These are phyloP conservation scores for Fusarium redolens DNA, from an alignment of 2,329 filamentous ascomycete species.

Conservation along the genomic window DNA sequence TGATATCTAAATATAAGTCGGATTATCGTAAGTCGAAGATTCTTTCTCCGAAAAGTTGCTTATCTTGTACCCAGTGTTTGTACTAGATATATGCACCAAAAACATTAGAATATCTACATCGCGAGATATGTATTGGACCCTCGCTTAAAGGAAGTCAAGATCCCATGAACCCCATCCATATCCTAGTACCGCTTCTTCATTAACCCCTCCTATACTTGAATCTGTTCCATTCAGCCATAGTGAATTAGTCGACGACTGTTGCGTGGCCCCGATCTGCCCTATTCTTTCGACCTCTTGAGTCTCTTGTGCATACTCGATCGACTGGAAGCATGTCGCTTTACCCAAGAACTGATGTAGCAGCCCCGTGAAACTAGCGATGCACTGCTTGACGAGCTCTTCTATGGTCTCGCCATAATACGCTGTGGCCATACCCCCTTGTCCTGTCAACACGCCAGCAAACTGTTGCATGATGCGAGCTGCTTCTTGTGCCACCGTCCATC, in stretches of 20 bases:
- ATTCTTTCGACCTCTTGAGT: slow-evolving; percentile 21
- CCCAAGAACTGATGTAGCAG: slow-evolving; percentile 51
- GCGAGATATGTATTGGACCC: not conserved
- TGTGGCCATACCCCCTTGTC: slow-evolving; percentile 29
- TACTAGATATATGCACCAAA: not conserved
- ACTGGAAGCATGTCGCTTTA: slow-evolving; percentile 48
- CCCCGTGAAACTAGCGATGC: slow-evolving; percentile 36
- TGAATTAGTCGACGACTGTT: slow-evolving; percentile 33
- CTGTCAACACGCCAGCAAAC: slow-evolving; percentile 40
- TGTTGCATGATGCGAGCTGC: slow-evolving; percentile 50
- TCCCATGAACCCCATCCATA: slow-evolving; percentile 45
- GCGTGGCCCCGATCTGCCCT: slow-evolving; percentile 12
- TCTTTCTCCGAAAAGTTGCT: not conserved
- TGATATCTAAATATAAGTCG: not conserved
- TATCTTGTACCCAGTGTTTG: not conserved
- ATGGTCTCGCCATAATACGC: slow-evolving; percentile 33
- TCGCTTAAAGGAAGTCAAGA: slow-evolving; percentile 41
- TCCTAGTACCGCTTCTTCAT: slow-evolving; percentile 35
- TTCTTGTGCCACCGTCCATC: slow-evolving; percentile 51
- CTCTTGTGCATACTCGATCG: slow-evolving; percentile 36
- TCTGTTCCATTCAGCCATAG: slow-evolving; percentile 37
- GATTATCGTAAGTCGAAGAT: not conserved
- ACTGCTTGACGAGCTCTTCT: slow-evolving; percentile 35
- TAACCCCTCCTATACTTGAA: slow-evolving; percentile 24
- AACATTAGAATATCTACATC: not conserved